Evolutionary conservation across 108 stramenopile genomes (phyloP).

Genomic region (Nannochloropsis oceanica): DNA sequence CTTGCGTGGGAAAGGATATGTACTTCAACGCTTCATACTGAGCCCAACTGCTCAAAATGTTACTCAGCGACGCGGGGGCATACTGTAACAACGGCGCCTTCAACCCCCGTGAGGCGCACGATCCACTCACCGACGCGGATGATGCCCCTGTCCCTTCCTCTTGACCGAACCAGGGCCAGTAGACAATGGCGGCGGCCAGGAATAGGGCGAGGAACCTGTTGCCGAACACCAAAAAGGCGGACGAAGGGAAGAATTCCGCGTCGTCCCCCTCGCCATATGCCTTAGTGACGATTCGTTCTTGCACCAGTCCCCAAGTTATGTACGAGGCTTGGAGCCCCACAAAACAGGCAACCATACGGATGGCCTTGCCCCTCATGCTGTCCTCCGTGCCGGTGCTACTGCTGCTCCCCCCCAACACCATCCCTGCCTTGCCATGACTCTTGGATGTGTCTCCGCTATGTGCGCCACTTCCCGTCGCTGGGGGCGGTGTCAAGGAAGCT

Average conservation of each 20-base stretch:
- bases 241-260: slow-evolving; percentile 25
- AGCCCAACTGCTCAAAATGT: slow-evolving; percentile 33
- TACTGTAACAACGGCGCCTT: slow-evolving; percentile 25
- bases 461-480: neutral
- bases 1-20: slow-evolving; percentile 37
- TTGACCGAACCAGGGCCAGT: slow-evolving; percentile 2
- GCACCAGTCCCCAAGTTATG: slow-evolving; percentile 39
- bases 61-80: slow-evolving; percentile 35
- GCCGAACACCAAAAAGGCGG: slow-evolving; percentile 34
- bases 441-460: neutral
- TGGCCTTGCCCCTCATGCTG: neutral
- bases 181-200: slow-evolving; percentile 12
- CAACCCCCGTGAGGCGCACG: neutral
- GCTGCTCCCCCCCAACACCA: neutral
- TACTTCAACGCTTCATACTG: slow-evolving; percentile 39
- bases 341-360: slow-evolving; percentile 14
- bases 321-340: slow-evolving; percentile 36
- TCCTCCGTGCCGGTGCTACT: neutral
- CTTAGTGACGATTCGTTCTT: slow-evolving; percentile 77
- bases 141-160: neutral
- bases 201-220: slow-evolving; percentile 35
- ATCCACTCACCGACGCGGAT: neutral
- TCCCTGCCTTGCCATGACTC: neutral
- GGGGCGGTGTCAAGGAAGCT: neutral
- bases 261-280: slow-evolving; percentile 43